A percentile compares a stretch with the other conserved stretches of the same genome.
phyloP scores from a whole-genome alignment of 2,329 filamentous ascomycete species.

The Dothidotthia symphoricarpi region DNA sequence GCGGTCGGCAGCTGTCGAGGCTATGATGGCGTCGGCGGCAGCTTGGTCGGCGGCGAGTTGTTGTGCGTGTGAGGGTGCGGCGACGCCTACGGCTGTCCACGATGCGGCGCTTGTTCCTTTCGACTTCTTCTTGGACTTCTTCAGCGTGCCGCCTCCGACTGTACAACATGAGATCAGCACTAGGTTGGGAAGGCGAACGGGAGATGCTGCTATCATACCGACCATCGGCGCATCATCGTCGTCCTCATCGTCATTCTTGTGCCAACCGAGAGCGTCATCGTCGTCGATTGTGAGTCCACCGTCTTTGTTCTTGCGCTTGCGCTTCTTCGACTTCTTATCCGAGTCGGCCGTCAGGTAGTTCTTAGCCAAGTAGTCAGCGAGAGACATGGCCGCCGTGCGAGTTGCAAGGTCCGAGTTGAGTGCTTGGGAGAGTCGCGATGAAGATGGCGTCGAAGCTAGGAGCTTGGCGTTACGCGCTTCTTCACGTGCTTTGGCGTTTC shows the following conservation, averaged over 20 bases:
- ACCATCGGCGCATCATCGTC: slow-evolving; percentile 55
- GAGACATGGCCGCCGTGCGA: slow-evolving; percentile 50
- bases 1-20: slow-evolving; percentile 66
- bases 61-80: slow-evolving; percentile 51
- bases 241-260: slow-evolving; percentile 51
- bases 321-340: slow-evolving; percentile 54
- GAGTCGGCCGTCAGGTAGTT: slow-evolving; percentile 77
- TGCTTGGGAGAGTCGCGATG: slow-evolving; percentile 3
- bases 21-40: slow-evolving; percentile 78
- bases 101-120: slow-evolving; percentile 18
- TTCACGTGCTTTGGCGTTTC: slow-evolving; percentile 31
- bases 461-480: slow-evolving; percentile 1
- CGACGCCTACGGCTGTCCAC: slow-evolving; percentile 71
- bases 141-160: slow-evolving; percentile 33
- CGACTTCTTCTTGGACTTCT: slow-evolving; percentile 63
- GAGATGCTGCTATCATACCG: slow-evolving; percentile 27
- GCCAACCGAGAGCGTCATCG: slow-evolving; percentile 57
- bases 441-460: not conserved
- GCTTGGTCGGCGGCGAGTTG: slow-evolving; percentile 67
- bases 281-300: slow-evolving; percentile 50
- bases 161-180: slow-evolving; percentile 13
- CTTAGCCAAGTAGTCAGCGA: slow-evolving; percentile 84
- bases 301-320: slow-evolving; percentile 48
- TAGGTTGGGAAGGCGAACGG: too few species aligned
- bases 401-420: too few species aligned